Evolutionary conservation across 495 filamentous ascomycete genomes (phyloP).

Genomic region (Lepidopterella palustris): DNA sequence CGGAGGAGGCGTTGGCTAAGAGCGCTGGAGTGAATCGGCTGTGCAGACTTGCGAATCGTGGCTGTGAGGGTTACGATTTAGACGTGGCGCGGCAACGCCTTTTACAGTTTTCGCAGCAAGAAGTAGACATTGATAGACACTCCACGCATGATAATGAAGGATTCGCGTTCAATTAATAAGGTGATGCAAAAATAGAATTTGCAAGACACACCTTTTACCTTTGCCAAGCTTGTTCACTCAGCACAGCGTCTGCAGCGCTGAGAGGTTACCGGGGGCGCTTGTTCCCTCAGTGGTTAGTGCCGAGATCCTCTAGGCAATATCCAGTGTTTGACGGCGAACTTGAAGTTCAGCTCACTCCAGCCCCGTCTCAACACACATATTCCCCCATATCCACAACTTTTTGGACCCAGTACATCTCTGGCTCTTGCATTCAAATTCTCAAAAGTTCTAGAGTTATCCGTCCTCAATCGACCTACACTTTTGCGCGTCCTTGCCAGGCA

Average conservation of each 20-base stretch:
- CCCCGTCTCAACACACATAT: slow-evolving; percentile 3
- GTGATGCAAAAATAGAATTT: neutral
- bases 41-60: neutral
- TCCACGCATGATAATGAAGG: no score
- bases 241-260: neutral
- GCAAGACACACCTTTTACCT: neutral
- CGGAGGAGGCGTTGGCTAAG: neutral
- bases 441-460: no score
- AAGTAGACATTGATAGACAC: no score
- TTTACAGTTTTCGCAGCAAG: neutral
- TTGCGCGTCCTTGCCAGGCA: no score
- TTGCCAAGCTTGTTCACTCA: neutral
- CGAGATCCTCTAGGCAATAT: neutral
- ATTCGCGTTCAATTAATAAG: neutral
- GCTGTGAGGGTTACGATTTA: neutral
- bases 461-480: no score
- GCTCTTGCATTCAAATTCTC: no score
- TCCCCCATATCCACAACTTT: neutral
- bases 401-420: no score
- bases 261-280: neutral
- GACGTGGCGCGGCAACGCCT: neutral
- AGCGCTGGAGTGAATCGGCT: neutral
- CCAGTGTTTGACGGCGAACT: neutral
- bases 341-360: slow-evolving; percentile 1
- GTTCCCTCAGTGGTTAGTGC: neutral